Percentiles rank a stretch among this genome's conserved stretches.
phyloP scores from a whole-genome alignment of 495 filamentous ascomycete genomes.

The Xylaria acuta region DNA sequence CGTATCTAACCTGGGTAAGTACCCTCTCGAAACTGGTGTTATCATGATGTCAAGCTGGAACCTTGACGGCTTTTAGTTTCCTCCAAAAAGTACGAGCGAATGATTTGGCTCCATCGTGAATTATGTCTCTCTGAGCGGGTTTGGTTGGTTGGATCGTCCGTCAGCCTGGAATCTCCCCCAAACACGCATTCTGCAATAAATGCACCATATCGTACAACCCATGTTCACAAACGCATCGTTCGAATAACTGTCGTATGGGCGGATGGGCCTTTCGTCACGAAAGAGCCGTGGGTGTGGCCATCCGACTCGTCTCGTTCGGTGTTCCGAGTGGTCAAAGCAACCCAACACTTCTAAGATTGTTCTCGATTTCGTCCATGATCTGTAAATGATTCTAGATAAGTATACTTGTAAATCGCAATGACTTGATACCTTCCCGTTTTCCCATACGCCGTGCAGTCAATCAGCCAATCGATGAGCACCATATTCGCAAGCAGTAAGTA shows the following conservation, averaged over 20 bases:
- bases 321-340: slow-evolving; percentile 43
- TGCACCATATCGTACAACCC: not conserved
- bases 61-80: not conserved
- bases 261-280: not conserved
- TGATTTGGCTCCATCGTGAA: not conserved
- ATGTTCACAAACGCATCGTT: not conserved
- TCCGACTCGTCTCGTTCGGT: slow-evolving; percentile 3
- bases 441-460: slow-evolving; percentile 28
- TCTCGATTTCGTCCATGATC: slow-evolving; percentile 42
- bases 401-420: slow-evolving; percentile 35
- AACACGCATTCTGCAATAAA: slow-evolving; percentile 11
- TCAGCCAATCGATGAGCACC: slow-evolving; percentile 17
- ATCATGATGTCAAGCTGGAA: slow-evolving; percentile 21
- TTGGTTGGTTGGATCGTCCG: slow-evolving; percentile 20
- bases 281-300: not conserved
- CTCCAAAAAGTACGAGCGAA: slow-evolving; percentile 1
- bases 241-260: not conserved
- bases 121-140: not conserved
- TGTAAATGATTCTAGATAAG: slow-evolving; percentile 44
- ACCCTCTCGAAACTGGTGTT: not conserved
- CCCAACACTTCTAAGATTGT: slow-evolving; percentile 47
- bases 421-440: slow-evolving; percentile 29
- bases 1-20: not conserved
- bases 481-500: slow-evolving; percentile 36
- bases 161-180: slow-evolving; percentile 4